These are phyloP conservation scores for Juglanconis oblonga DNA, from an alignment of 2,329 filamentous ascomycete species.

Conservation along the genomic window DNA sequence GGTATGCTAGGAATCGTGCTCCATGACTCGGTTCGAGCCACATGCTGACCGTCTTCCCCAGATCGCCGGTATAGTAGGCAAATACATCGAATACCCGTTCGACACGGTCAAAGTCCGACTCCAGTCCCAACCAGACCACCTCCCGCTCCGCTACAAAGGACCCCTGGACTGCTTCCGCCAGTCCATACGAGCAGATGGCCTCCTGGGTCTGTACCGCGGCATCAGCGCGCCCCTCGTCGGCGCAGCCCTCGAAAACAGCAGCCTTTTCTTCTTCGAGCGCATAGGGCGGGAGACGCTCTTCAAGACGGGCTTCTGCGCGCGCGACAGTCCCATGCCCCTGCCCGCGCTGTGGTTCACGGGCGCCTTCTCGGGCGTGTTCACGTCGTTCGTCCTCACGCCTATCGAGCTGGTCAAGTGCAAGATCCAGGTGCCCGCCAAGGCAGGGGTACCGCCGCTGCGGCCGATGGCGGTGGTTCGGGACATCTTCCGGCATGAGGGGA, in stretches of 20 bases:
- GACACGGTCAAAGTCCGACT: slow-evolving; percentile 97
- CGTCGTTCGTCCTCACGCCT: slow-evolving; percentile 86
- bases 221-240: slow-evolving; percentile 89
- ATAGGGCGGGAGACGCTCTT: slow-evolving; percentile 67
- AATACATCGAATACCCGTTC: slow-evolving; percentile 97
- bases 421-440: slow-evolving; percentile 73
- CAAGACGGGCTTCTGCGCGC: slow-evolving; percentile 43
- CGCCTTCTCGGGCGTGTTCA: slow-evolving; percentile 82
- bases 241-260: slow-evolving; percentile 88
- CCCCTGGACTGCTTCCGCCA: slow-evolving; percentile 92
- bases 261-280: slow-evolving; percentile 88
- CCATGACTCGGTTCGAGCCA: not conserved
- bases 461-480: slow-evolving; percentile 72
- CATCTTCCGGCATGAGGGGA: slow-evolving; percentile 77
- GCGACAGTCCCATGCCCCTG: slow-evolving; percentile 66
- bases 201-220: slow-evolving; percentile 81
- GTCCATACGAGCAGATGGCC: slow-evolving; percentile 75
- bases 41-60: slow-evolving; percentile 30
- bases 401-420: slow-evolving; percentile 98
- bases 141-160: slow-evolving; percentile 78
- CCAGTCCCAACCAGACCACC: slow-evolving; percentile 86
- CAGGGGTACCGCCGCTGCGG: slow-evolving; percentile 49
- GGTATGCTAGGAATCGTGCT: slow-evolving; percentile 43
- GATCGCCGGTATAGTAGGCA: slow-evolving; percentile 83
- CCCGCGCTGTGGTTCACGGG: slow-evolving; percentile 74